Evolutionary conservation across 2,329 filamentous ascomycete species (phyloP), one percentile per base, ranked within the genome.

Genomic region (Diaporthe sp.): DNA sequence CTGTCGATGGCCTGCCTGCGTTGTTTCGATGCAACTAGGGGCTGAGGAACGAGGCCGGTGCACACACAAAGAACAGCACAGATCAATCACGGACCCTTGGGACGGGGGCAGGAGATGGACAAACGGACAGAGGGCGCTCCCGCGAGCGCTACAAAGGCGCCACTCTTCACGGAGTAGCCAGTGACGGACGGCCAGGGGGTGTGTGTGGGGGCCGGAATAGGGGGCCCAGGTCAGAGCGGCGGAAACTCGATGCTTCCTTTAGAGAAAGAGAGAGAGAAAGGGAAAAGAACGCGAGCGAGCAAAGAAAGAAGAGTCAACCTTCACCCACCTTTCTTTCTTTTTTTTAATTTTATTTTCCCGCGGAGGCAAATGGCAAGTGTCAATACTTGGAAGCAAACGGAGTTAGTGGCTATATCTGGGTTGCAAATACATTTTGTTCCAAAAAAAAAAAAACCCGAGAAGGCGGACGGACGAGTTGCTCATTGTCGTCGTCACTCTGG

Each of bases 391-490:
- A 75, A 75, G 71, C 62, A 75, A 75, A 70, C 71, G 76, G 76
- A 77, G 76, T 77, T 77, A 75, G 73, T 77, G 76, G 76, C 76
- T 77, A 75, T 75, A 65, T 73, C 62, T 75, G 70, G 76, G 61
- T 75, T 77, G 73, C 71, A 75, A 73, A 75, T 75, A 75, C 39
- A 77, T 58, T 37, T 58, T 65, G 62, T 75, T 65, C 53, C 58
- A 67, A 71, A 73, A 65, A 39, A 19, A 1, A 31, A 15, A 57
- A 28, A 28, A 28, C 28, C 28, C 3, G 28, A 13, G 2, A 17
- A 19, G 10, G 17, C 13, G 19, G 62, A 28, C 25, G 34, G 34
- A 37, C 25, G 46, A 62, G 15, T 19, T 28, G 46, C 65, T 68
- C 34, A 9, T 9, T 25, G 13, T 22, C 19, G 46, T 39, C 25